Conservation (phyloP, 805 yeast species). For the Saturnispora zaruensis region DNA sequence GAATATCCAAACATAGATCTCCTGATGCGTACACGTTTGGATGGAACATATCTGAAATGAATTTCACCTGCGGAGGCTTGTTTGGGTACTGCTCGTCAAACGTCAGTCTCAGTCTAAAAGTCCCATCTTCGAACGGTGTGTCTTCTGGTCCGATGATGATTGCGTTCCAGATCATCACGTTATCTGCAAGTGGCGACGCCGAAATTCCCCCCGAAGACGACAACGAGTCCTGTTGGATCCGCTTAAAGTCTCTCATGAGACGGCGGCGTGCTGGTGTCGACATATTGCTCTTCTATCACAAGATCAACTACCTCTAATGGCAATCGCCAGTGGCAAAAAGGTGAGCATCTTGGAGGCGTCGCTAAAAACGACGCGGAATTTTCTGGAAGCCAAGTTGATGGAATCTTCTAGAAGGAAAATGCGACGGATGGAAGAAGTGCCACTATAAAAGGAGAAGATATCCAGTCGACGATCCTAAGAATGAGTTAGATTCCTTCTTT, state of each 20-base stretch:
- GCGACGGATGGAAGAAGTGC: background rate
- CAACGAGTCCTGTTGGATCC: slow-evolving; percentile 90
- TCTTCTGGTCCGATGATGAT: slow-evolving; percentile 96
- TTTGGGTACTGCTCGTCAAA: slow-evolving; percentile 97
- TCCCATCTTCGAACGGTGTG: slow-evolving; percentile 97
- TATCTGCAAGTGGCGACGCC: slow-evolving; percentile 94
- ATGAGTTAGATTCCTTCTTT: background rate
- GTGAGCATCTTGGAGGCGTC: background rate
- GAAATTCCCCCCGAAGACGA: slow-evolving; percentile 82
- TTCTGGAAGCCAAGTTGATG: slow-evolving; percentile 1
- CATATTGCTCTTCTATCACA: slow-evolving; percentile 40
- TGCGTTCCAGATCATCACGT: slow-evolving; percentile 97
- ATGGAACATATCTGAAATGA: slow-evolving; percentile 91
- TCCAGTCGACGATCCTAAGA: background rate
- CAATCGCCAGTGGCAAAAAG: background rate
- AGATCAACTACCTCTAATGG: background rate
- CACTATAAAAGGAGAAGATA: background rate
- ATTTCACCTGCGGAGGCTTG: slow-evolving; percentile 90
- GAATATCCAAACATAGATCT: slow-evolving; percentile 88
- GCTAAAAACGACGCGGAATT: slow-evolving; percentile 5
- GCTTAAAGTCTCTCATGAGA: slow-evolving; percentile 96
- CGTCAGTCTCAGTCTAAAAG: slow-evolving; percentile 75
- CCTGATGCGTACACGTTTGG: slow-evolving; percentile 96
- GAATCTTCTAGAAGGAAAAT: slow-evolving; percentile 3
- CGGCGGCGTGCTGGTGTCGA: slow-evolving; percentile 98